A percentile compares a stretch with the other conserved stretches of the same genome.
phyloP scores from a whole-genome alignment of 805 yeast genomes.

The Wickerhamomyces bovis region DNA sequence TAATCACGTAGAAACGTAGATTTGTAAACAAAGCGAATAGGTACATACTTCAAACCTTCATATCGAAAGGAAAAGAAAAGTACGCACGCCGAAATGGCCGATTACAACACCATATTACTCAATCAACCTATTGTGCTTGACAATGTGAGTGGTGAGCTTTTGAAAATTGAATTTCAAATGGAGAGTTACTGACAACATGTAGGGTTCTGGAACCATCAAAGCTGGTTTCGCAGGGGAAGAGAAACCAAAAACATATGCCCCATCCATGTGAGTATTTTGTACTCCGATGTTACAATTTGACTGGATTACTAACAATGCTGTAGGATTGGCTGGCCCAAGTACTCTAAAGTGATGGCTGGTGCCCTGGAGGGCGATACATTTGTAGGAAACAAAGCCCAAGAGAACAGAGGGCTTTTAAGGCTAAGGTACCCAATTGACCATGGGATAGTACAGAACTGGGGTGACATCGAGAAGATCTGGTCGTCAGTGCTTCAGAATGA shows the following conservation, averaged over 20 bases:
- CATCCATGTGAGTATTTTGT: slow-evolving; percentile 38
- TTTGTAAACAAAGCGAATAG: neutral
- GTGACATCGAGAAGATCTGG: slow-evolving; percentile 83
- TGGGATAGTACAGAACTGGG: slow-evolving; percentile 80
- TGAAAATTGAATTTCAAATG: neutral
- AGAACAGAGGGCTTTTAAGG: slow-evolving; percentile 68
- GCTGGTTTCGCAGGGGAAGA: slow-evolving; percentile 95
- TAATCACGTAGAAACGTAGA: neutral
- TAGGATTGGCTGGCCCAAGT: slow-evolving; percentile 74
- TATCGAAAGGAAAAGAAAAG: neutral
- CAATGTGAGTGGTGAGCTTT: slow-evolving; percentile 32
- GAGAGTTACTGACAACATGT: neutral
- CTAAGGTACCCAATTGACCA: slow-evolving; percentile 70
- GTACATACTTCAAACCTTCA: neutral
- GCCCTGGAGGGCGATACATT: slow-evolving; percentile 59
- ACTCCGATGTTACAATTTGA: neutral
- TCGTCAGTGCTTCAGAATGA: slow-evolving; percentile 53
- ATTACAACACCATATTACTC: slow-evolving; percentile 26
- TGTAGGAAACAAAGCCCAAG: slow-evolving; percentile 72
- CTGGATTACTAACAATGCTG: slow-evolving; percentile 2
- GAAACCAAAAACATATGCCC: slow-evolving; percentile 58
- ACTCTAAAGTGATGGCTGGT: slow-evolving; percentile 76
- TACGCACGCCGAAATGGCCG: slow-evolving; percentile 4
- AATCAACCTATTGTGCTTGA: slow-evolving; percentile 78
- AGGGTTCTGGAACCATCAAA: slow-evolving; percentile 78